Conservation (phyloP, 2,329 filamentous ascomycete genomes). For the Beauveria australis region DNA sequence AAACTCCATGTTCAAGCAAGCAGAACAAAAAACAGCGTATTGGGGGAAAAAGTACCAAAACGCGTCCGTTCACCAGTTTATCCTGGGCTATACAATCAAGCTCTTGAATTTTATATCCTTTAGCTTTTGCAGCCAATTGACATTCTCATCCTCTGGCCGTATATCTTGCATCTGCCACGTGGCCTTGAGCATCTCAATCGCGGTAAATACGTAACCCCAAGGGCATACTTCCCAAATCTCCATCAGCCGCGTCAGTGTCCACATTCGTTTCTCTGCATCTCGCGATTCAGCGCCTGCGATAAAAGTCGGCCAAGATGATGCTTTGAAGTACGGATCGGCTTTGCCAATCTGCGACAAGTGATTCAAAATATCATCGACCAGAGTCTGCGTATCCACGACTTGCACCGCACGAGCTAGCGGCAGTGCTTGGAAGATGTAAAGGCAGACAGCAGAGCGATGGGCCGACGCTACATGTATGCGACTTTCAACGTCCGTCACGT, state of each 20-base stretch:
- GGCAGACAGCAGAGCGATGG: constrained; percentile 37
- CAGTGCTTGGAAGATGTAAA: constrained; percentile 38
- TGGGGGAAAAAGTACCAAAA: neutral
- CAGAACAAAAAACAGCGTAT: neutral
- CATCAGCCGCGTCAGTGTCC: constrained; percentile 41
- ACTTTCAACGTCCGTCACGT: constrained; percentile 31
- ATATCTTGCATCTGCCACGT: constrained; percentile 38
- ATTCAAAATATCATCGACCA: constrained; percentile 42
- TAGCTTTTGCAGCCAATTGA: constrained; percentile 36
- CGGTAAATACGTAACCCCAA: constrained; percentile 43
- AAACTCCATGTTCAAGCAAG: neutral
- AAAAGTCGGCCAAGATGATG: constrained; percentile 52
- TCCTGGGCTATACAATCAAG: constrained; percentile 33
- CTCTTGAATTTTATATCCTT: constrained; percentile 36
- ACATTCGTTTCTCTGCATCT: constrained; percentile 36
- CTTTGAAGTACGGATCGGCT: constrained; percentile 47
- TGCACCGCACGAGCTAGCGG: constrained; percentile 29
- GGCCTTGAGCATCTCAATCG: constrained; percentile 39
- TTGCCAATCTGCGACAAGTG: constrained; percentile 41
- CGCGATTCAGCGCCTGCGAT: constrained; percentile 48
- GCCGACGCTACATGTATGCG: constrained; percentile 37
- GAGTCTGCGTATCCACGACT: constrained; percentile 32
- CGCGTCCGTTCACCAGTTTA: neutral
- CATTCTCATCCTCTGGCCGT: constrained; percentile 12
- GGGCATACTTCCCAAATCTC: constrained; percentile 37